phyloP scores from a whole-genome alignment of 352 stramenopile genomes.

The Pythium angustatum region DNA sequence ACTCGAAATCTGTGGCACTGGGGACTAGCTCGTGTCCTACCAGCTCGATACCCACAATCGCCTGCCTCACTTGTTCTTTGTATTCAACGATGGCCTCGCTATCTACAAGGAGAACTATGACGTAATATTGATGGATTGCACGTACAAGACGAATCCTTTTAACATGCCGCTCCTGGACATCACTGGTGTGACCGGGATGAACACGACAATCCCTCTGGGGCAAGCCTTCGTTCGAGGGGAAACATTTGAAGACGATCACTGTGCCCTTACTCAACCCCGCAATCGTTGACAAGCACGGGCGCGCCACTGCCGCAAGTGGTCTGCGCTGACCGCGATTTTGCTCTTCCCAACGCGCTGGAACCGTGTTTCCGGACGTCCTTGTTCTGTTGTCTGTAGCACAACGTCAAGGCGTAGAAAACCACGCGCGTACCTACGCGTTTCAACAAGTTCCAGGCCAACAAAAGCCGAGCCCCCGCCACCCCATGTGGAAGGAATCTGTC shows the following conservation, averaged over 20 bases:
- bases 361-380: constrained; percentile 8
- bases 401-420: constrained; percentile 29
- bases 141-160: too few relatives aligned
- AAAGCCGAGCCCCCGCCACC: not conserved
- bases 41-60: not conserved
- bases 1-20: not conserved
- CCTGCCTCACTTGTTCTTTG: not conserved
- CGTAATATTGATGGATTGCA: too few relatives aligned
- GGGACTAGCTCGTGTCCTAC: not conserved
- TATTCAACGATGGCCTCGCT: too few relatives aligned
- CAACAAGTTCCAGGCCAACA: not conserved
- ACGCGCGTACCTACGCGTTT: not conserved
- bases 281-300: not conserved
- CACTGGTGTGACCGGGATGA: constrained; percentile 21
- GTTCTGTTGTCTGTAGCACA: constrained; percentile 23
- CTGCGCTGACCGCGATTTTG: constrained; percentile 15
- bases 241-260: constrained; percentile 3
- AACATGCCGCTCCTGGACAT: too few relatives aligned
- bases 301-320: constrained; percentile 15
- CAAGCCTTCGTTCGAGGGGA: constrained; percentile 22
- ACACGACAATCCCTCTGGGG: constrained; percentile 27
- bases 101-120: too few relatives aligned
- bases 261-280: constrained; percentile 1
- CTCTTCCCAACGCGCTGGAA: constrained; percentile 24
- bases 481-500: not conserved